Evolutionary conservation across 805 yeast genomes (phyloP).

Genomic region (Starmerella tilneyi): DNA sequence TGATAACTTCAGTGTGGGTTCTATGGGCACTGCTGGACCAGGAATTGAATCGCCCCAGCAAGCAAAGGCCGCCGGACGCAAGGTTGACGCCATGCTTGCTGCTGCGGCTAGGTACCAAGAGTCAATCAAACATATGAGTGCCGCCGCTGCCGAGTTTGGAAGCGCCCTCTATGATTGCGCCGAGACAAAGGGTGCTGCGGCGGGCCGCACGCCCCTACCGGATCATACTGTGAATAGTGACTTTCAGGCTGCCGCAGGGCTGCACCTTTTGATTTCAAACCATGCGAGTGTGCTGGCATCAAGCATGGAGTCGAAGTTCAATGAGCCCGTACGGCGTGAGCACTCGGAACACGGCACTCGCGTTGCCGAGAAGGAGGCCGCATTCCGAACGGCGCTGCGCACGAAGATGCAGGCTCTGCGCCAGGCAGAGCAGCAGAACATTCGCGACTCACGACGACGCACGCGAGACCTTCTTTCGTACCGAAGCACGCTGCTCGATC

Average conservation of each 20-base stretch:
- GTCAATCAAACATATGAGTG: slow-evolving; percentile 41
- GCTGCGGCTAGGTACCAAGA: slow-evolving; percentile 41
- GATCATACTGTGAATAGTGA: slow-evolving; percentile 43
- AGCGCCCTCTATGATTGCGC: slow-evolving; percentile 56
- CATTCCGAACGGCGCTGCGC: slow-evolving; percentile 46
- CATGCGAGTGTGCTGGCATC: slow-evolving; percentile 63
- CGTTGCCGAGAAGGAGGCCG: slow-evolving; percentile 40
- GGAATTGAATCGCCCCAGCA: slow-evolving; percentile 19
- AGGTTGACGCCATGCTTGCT: slow-evolving; percentile 36
- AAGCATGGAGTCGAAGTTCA: slow-evolving; percentile 45
- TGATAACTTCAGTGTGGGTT: slow-evolving; percentile 21
- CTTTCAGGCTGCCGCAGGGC: slow-evolving; percentile 59
- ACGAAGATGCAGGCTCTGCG: slow-evolving; percentile 44
- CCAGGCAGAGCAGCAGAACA: slow-evolving; percentile 51
- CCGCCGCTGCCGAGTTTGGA: slow-evolving; percentile 63
- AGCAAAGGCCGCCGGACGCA: slow-evolving; percentile 12
- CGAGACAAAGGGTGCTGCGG: slow-evolving; percentile 41
- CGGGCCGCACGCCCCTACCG: slow-evolving; percentile 16
- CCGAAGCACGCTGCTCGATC: slow-evolving; percentile 51
- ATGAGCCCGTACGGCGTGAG: slow-evolving; percentile 41
- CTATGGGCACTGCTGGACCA: slow-evolving; percentile 5
- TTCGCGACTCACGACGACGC: slow-evolving; percentile 47
- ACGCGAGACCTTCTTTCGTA: slow-evolving; percentile 59
- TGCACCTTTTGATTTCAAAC: slow-evolving; percentile 65
- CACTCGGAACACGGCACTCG: slow-evolving; percentile 38